Evolutionary conservation across 768 basidiomycete genomes (phyloP), one percentile per base, ranked within the genome.

Genomic region (Pleurotus ostreatus): DNA sequence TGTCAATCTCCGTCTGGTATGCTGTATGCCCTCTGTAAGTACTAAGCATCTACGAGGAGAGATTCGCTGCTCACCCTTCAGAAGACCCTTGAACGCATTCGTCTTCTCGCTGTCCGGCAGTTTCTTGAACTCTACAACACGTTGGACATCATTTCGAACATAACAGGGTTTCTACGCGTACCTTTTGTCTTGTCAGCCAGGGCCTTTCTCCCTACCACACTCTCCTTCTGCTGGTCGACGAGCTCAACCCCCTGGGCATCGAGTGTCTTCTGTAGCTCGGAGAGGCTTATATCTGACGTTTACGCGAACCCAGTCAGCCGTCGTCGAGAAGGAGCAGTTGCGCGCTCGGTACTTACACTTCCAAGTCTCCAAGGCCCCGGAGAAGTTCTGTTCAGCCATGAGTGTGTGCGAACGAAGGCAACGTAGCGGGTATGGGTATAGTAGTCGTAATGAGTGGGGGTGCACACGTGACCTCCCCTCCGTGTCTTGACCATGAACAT

Each of bases 211-310:
- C 94, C 94, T 2, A 99, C 79, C 45, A 98, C 80, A 61, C 90
- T 93, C 75, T 98, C 96, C 75, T 98, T 99, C 78, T 98, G 95
- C 73, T 95, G 95, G 78, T 98, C 94, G 18, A 99, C 95, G 12
- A 99, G 79, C 71, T 98, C 95, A 34, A 98, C 80, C 3, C 94
- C 95, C 59, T 98, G 96, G 5, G 81, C 77, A 71, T 98, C 95
- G 48, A 99, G 82, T 3, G 86, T 88, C 75, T 93, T 95, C 73
- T 98, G 96, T 23, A 98, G 78, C 60, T 97, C 93, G 16, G 85
- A 73, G 49, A 99, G 81, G 69, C 91, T 88, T 64, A 99, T 89
- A 60, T 86, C 94, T 97, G 62, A 39, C 30, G 8, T 34, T 34
- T 34, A 34, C 9, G 30, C 30, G 30, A 34, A 34, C 11, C 30